Percentiles rank a stretch among this genome's conserved stretches.
Evolutionary conservation across 176 grass and related monocot species (phyloP).

Genomic region (Themeda triandra): DNA sequence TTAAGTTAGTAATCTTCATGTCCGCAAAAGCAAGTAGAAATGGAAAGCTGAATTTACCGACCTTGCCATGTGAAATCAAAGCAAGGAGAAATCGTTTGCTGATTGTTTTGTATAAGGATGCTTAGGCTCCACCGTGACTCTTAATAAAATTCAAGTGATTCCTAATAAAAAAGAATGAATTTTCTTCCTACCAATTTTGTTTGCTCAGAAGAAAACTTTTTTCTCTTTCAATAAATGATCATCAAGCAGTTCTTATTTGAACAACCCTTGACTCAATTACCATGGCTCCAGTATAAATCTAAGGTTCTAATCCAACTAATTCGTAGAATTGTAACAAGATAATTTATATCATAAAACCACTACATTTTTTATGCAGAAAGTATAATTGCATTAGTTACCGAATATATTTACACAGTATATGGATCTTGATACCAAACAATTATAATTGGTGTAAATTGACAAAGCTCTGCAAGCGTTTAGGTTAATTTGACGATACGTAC

Average conservation of each 20-base stretch:
- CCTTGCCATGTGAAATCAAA: not conserved
- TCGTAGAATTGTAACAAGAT: not conserved
- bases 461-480: not conserved
- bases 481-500: not conserved
- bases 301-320: not conserved
- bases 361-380: not conserved
- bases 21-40: not conserved
- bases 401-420: not conserved
- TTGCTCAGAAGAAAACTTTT: not conserved
- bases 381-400: not conserved
- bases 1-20: not conserved
- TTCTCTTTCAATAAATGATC: not conserved
- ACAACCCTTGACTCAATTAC: not conserved
- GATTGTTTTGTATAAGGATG: not conserved
- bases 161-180: not conserved
- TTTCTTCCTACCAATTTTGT: not conserved
- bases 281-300: not conserved
- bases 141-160: not conserved
- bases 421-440: not conserved
- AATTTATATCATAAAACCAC: not conserved
- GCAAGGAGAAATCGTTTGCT: not conserved
- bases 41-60: not conserved
- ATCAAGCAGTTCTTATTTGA: not conserved
- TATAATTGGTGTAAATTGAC: not conserved
- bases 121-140: not conserved